Evolutionary conservation across 306 rosid genomes (phyloP).

Genomic region (Lathyrus oleraceus): DNA sequence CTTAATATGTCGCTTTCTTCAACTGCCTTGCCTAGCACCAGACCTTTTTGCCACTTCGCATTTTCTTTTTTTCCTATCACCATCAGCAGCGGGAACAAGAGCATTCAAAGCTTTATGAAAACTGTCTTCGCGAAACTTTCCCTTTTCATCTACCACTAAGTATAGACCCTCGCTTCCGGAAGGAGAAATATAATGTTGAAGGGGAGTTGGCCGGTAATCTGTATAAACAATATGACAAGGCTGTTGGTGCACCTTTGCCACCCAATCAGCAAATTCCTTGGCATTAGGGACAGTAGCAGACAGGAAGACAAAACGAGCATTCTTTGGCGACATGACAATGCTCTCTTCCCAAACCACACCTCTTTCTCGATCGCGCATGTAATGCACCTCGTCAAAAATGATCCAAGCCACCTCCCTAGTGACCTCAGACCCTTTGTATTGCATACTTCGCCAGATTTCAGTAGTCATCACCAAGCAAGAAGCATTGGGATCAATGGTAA

Average conservation of each 20-base stretch:
- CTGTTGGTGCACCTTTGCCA: too few species aligned
- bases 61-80: constrained; percentile 63
- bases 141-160: constrained; percentile 86
- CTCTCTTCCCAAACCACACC: constrained; percentile 99
- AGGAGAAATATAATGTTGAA: constrained; percentile 91
- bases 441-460: constrained; percentile 97
- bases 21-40: constrained; percentile 55
- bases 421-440: constrained; percentile 90
- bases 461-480: constrained; percentile 98
- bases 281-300: constrained; percentile 97
- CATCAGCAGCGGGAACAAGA: constrained; percentile 58
- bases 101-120: constrained; percentile 81
- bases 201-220: constrained; percentile 96
- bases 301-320: constrained; percentile 82
- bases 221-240: too few species aligned
- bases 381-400: constrained; percentile 93
- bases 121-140: constrained; percentile 80
- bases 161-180: constrained; percentile 81
- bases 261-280: constrained; percentile 81
- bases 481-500: constrained; percentile 88
- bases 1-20: constrained; percentile 94
- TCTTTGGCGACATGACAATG: constrained; percentile 93
- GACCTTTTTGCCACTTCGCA: constrained; percentile 73
- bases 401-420: constrained; percentile 94
- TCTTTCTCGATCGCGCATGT: constrained; percentile 93